These are phyloP conservation scores for Phyllosticta paracitricarpa DNA, from an alignment of 2,329 filamentous ascomycete genomes.

Conservation along the genomic window DNA sequence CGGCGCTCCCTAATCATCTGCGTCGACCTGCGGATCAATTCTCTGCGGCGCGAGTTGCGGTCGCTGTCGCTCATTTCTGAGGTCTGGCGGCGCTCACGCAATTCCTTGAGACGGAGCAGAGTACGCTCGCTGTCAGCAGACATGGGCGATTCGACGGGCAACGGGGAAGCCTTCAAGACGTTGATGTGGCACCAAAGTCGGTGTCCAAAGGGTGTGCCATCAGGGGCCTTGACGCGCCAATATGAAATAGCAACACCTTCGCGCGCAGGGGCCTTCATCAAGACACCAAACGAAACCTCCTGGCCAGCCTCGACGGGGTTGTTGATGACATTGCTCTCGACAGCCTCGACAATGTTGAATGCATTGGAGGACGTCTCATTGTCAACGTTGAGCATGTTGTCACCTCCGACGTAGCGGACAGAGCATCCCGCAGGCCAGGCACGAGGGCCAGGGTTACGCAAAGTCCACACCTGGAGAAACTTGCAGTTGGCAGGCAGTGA, in stretches of 20 bases:
- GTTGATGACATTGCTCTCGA: slow-evolving; percentile 70
- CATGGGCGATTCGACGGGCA: slow-evolving; percentile 5
- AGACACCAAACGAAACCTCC: slow-evolving; percentile 69
- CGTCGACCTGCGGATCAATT: background rate
- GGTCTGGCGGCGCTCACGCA: slow-evolving; percentile 7
- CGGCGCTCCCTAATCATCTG: background rate
- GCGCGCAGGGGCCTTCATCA: slow-evolving; percentile 69
- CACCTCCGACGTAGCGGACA: slow-evolving; percentile 84
- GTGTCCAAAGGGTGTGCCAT: slow-evolving; percentile 79
- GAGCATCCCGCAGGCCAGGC: slow-evolving; percentile 84
- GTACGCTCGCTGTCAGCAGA: slow-evolving; percentile 7
- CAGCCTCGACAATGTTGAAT: slow-evolving; percentile 64
- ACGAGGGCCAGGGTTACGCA: slow-evolving; percentile 70
- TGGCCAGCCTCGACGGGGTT: slow-evolving; percentile 62
- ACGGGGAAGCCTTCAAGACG: slow-evolving; percentile 34
- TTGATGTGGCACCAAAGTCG: slow-evolving; percentile 90
- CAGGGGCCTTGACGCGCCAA: slow-evolving; percentile 81
- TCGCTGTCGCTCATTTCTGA: background rate
- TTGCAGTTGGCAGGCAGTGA: slow-evolving; percentile 57
- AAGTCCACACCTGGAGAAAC: slow-evolving; percentile 85
- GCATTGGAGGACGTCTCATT: slow-evolving; percentile 69
- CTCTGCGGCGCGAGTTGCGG: background rate
- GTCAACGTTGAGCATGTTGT: slow-evolving; percentile 92
- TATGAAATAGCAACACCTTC: slow-evolving; percentile 81
- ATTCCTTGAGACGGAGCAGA: slow-evolving; percentile 4